These are phyloP conservation scores for Metarhizium album DNA, from an alignment of 2,329 filamentous ascomycete genomes.

Conservation along the genomic window DNA sequence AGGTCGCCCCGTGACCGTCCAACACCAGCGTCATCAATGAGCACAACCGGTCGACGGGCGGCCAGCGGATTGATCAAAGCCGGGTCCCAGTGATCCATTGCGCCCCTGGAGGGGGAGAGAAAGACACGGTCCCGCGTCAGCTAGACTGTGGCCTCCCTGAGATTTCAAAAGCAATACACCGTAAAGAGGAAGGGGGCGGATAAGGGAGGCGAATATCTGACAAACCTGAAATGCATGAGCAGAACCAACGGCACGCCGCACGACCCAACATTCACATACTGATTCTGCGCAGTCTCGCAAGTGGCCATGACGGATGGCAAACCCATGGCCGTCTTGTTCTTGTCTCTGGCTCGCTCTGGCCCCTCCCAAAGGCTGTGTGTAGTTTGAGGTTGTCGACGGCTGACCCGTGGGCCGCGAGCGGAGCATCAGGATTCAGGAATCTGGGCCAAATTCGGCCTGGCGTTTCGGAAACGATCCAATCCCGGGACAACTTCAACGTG, in stretches of 20 bases:
- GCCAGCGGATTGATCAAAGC: constrained; percentile 34
- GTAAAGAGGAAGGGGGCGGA: background rate
- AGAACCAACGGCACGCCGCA: constrained; percentile 22
- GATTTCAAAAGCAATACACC: background rate
- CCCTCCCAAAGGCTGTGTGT: too few relatives aligned
- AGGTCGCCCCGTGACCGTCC: constrained; percentile 30
- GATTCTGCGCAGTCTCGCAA: constrained; percentile 18
- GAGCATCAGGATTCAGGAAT: too few relatives aligned
- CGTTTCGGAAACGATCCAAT: too few relatives aligned
- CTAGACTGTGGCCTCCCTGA: too few relatives aligned
- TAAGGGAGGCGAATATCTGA: background rate
- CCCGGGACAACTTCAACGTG: too few relatives aligned
- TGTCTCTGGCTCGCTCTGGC: too few relatives aligned
- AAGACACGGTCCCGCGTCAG: background rate
- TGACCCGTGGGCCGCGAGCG: background rate
- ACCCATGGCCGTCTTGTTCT: too few relatives aligned
- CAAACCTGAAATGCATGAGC: constrained; percentile 22
- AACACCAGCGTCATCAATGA: constrained; percentile 37
- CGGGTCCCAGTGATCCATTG: constrained; percentile 32
- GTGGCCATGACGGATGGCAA: constrained; percentile 16
- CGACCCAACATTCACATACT: constrained; percentile 17
- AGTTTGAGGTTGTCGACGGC: constrained; percentile 1
- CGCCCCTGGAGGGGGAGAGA: constrained; percentile 16
- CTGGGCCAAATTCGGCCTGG: too few relatives aligned
- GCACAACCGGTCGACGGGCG: constrained; percentile 28